A percentile compares a stretch with the other conserved stretches of the same genome.
Conservation (phyloP, 2,329 filamentous ascomycete species). For the Clonostachys sp. region DNA sequence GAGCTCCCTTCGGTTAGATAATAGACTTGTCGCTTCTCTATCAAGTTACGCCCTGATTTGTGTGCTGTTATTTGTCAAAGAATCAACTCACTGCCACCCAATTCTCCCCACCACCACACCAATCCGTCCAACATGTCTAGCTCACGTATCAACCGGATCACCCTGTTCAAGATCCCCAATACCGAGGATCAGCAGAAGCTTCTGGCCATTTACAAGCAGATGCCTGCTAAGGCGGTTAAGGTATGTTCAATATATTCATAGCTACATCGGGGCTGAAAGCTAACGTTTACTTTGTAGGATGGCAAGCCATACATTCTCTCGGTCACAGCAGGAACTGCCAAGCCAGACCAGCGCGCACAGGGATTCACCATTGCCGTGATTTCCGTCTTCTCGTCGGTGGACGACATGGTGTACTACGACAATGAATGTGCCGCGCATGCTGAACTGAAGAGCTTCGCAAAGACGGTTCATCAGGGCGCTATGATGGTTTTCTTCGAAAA, state of each 20-base stretch:
- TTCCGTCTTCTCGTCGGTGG: constrained; percentile 49
- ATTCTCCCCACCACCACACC: no score
- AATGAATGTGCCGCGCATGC: constrained; percentile 26
- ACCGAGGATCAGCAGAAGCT: constrained; percentile 21
- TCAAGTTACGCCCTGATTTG: no score
- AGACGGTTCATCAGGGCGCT: constrained; percentile 21
- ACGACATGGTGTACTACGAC: constrained; percentile 61
- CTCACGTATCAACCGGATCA: constrained; percentile 16
- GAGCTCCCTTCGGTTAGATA: no score
- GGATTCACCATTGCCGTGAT: constrained; percentile 54
- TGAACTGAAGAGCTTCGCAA: constrained; percentile 21
- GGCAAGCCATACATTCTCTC: constrained; percentile 56
- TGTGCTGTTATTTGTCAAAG: no score
- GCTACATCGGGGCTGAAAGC: no score
- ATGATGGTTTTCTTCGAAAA: constrained; percentile 50
- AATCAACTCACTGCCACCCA: no score
- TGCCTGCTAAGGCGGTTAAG: constrained; percentile 22
- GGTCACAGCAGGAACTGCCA: constrained; percentile 39
- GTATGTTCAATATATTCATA: no score
- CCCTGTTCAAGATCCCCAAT: constrained; percentile 29
- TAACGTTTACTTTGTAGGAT: constrained; percentile 31
- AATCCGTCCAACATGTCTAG: no score
- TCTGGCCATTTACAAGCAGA: constrained; percentile 20
- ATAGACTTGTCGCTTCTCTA: no score
- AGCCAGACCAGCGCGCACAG: constrained; percentile 49